A percentile compares a stretch with the other conserved stretches of the same genome.
Evolutionary conservation across 306 rosid genomes (phyloP).

Genomic region (Gynostemma pentaphyllum): DNA sequence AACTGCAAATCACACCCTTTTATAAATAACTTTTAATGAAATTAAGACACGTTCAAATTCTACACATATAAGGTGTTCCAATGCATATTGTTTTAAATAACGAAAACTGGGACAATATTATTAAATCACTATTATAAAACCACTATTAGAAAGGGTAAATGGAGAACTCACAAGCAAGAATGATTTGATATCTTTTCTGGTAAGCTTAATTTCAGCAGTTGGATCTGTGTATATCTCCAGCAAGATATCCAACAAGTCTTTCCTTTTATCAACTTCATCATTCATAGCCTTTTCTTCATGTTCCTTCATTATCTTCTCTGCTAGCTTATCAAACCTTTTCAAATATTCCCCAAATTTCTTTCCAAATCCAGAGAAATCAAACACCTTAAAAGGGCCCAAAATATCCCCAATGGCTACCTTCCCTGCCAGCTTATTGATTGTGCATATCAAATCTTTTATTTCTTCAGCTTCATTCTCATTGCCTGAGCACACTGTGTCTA

Average conservation of each 20-base stretch:
- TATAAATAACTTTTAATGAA: no score
- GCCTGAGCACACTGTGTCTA: slow-evolving; percentile 32
- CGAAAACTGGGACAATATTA: no score
- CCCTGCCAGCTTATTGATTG: slow-evolving; percentile 27
- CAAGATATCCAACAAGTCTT: slow-evolving; percentile 49
- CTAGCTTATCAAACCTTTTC: slow-evolving; percentile 28
- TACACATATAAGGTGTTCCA: no score
- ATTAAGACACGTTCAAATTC: no score
- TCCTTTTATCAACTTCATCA: not conserved
- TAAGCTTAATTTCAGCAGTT: slow-evolving; percentile 34
- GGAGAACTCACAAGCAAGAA: slow-evolving; percentile 42
- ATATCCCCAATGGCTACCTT: slow-evolving; percentile 53
- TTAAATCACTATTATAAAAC: no score
- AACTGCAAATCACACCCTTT: no score
- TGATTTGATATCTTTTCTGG: slow-evolving; percentile 43
- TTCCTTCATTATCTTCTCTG: slow-evolving; percentile 39
- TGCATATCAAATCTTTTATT: slow-evolving; percentile 24
- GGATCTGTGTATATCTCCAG: slow-evolving; percentile 31
- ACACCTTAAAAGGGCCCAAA: slow-evolving; percentile 39
- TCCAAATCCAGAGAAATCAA: slow-evolving; percentile 49
- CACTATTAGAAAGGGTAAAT: not conserved
- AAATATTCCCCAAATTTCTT: slow-evolving; percentile 22
- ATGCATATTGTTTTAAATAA: no score
- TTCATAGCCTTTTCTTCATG: slow-evolving; percentile 24
- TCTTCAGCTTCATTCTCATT: slow-evolving; percentile 23